Percentiles rank a stretch among this genome's conserved stretches.
These are phyloP conservation scores for Coemansia sp. DNA, from an alignment of 371 early-diverging fungal species.

Conservation along the genomic window DNA sequence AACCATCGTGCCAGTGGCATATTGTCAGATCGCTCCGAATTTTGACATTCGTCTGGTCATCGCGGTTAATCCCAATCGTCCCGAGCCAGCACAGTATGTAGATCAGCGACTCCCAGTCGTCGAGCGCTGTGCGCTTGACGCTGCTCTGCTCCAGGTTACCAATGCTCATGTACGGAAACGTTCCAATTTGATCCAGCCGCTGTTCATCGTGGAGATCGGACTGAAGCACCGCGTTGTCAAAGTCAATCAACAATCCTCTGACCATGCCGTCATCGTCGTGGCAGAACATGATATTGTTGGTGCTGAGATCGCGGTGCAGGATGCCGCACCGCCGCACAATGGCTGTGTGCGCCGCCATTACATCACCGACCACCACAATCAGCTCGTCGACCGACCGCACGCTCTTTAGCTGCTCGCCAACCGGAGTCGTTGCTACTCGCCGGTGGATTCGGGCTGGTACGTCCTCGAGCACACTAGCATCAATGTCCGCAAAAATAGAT, in stretches of 20 bases:
- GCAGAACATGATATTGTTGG: slow-evolving; percentile 13
- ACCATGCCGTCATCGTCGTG: neutral
- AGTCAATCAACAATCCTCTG: slow-evolving; percentile 19
- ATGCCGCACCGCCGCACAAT: neutral
- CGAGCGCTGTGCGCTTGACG: slow-evolving; percentile 10
- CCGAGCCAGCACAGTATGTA: slow-evolving; percentile 24
- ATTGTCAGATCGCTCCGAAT: too few relatives aligned
- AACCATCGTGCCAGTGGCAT: too few relatives aligned
- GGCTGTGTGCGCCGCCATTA: slow-evolving; percentile 2
- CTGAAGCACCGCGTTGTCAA: slow-evolving; percentile 9
- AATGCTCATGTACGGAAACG: slow-evolving; percentile 20
- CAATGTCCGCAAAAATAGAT: neutral
- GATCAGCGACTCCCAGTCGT: slow-evolving; percentile 32
- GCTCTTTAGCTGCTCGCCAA: neutral
- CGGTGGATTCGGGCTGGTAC: slow-evolving; percentile 1
- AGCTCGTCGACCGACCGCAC: neutral
- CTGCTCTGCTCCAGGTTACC: slow-evolving; percentile 2
- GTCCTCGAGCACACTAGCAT: neutral
- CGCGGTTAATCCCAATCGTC: slow-evolving; percentile 5
- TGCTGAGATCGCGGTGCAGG: slow-evolving; percentile 15
- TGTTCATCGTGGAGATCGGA: neutral
- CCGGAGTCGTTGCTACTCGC: slow-evolving; percentile 19
- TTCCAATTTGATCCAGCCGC: slow-evolving; percentile 8
- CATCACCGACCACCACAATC: slow-evolving; percentile 16
- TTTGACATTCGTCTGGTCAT: neutral